Evolutionary conservation across 164 flowering plant species (phyloP).

Genomic region (Vitis cinerea): DNA sequence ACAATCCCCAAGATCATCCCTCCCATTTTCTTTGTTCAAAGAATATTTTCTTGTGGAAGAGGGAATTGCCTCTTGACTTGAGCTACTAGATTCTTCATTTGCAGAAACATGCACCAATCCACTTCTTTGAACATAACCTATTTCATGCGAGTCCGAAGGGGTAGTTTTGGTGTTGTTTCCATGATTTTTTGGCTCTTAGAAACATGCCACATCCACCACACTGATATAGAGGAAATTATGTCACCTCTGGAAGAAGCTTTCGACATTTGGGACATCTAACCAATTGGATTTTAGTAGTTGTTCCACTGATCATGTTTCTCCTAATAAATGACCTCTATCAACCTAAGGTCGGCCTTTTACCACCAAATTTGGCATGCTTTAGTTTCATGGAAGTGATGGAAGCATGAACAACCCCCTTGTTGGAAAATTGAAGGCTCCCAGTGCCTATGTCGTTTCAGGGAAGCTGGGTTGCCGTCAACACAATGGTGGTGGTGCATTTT

Average conservation of each 20-base stretch:
- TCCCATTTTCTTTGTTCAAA: constrained; percentile 10
- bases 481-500: too few species aligned
- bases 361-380: background rate
- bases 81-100: constrained; percentile 16
- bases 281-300: constrained; percentile 39
- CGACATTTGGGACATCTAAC: constrained; percentile 81
- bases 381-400: background rate
- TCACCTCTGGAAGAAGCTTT: constrained; percentile 51
- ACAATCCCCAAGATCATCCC: constrained; percentile 17
- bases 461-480: too few species aligned
- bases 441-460: background rate
- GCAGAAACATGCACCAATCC: constrained; percentile 12
- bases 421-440: background rate
- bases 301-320: constrained; percentile 32
- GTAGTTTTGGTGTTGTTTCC: constrained; percentile 7
- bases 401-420: background rate
- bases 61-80: constrained; percentile 14
- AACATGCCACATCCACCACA: constrained; percentile 74
- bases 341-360: background rate
- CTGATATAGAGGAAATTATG: constrained; percentile 51
- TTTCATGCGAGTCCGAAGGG: constrained; percentile 12
- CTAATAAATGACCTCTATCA: constrained; percentile 4
- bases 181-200: constrained; percentile 57
- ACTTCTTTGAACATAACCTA: constrained; percentile 14
- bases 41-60: constrained; percentile 12